Percentiles rank a stretch among this genome's conserved stretches.
Conservation (phyloP, 768 basidiomycete genomes). For the Chiua virens region DNA sequence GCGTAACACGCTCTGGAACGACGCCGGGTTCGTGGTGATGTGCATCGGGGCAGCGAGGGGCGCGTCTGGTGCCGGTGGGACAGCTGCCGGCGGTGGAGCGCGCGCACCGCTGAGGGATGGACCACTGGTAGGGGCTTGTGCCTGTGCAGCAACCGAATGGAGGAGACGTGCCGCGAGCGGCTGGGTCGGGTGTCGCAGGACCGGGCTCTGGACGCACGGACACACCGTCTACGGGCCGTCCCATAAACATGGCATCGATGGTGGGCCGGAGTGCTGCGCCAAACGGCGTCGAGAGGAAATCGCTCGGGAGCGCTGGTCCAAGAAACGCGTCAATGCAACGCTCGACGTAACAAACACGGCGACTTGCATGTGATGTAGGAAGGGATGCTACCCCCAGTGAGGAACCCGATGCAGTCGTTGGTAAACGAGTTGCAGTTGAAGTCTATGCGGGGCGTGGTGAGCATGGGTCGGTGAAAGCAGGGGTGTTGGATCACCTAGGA, state of each 20-base stretch:
- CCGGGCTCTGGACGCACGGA: constrained; percentile 29
- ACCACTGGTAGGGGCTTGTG: constrained; percentile 44
- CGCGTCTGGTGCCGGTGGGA: constrained; percentile 39
- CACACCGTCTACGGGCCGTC: constrained; percentile 33
- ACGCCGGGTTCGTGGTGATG: constrained; percentile 69
- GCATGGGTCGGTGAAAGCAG: not conserved
- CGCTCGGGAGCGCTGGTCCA: constrained; percentile 69
- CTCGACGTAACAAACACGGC: too few species aligned
- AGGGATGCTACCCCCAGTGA: constrained; percentile 83
- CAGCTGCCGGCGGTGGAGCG: constrained; percentile 11
- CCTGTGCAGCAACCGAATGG: constrained; percentile 56
- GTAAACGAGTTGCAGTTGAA: constrained; percentile 98
- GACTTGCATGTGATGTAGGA: constrained; percentile 70
- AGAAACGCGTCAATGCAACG: not conserved
- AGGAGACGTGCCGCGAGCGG: constrained; percentile 54
- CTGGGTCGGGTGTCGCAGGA: constrained; percentile 42
- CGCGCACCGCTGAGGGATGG: not conserved
- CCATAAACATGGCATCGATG: constrained; percentile 86
- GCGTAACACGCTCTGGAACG: constrained; percentile 64
- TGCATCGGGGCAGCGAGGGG: constrained; percentile 63
- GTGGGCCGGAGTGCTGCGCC: constrained; percentile 84
- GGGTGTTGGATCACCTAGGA: constrained; percentile 55
- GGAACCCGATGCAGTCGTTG: constrained; percentile 81
- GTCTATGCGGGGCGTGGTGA: constrained; percentile 42
- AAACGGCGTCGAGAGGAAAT: constrained; percentile 88